Evolutionary conservation across 2,329 filamentous ascomycete species (phyloP).

Genomic region (Parafenestella ontariensis): DNA sequence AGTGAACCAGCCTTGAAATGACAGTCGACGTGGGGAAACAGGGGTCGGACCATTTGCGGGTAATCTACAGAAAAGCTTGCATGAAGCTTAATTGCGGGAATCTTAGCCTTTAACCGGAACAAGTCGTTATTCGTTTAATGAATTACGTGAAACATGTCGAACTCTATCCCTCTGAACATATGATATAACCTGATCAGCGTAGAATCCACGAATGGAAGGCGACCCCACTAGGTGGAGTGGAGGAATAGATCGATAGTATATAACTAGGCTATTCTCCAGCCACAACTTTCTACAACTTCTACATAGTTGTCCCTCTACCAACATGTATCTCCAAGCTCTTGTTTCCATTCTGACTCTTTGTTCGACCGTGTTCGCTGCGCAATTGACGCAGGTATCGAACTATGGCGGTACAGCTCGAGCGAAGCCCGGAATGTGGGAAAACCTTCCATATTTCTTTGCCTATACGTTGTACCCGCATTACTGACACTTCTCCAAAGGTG

Average conservation of each 20-base stretch:
- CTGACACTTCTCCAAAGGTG: conserved; percentile 25
- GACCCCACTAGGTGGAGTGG: conserved; percentile 8
- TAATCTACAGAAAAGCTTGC: conserved; percentile 26
- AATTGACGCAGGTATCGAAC: conserved; percentile 34
- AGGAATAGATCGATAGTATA: not conserved
- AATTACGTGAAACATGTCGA: not conserved
- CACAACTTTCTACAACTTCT: not conserved
- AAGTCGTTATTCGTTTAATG: not conserved
- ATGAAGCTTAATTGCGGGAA: conserved; percentile 34
- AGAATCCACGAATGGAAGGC: not conserved
- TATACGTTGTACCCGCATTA: not conserved
- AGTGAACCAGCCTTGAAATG: not conserved
- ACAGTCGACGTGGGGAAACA: conserved; percentile 19
- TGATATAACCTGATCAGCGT: not conserved
- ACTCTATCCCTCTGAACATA: not conserved
- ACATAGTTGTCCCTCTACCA: not conserved
- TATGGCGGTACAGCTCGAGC: conserved; percentile 35
- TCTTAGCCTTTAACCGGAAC: conserved; percentile 24
- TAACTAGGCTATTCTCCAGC: not conserved
- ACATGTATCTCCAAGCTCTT: conserved; percentile 25
- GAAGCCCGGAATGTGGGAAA: conserved; percentile 37
- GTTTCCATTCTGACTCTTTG: conserved; percentile 15
- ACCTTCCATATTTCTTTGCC: not conserved
- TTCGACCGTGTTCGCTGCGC: conserved; percentile 25
- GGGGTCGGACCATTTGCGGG: conserved; percentile 15